phyloP scores from a whole-genome alignment of 108 stramenopile genomes.

The Skeletonema marinoi region DNA sequence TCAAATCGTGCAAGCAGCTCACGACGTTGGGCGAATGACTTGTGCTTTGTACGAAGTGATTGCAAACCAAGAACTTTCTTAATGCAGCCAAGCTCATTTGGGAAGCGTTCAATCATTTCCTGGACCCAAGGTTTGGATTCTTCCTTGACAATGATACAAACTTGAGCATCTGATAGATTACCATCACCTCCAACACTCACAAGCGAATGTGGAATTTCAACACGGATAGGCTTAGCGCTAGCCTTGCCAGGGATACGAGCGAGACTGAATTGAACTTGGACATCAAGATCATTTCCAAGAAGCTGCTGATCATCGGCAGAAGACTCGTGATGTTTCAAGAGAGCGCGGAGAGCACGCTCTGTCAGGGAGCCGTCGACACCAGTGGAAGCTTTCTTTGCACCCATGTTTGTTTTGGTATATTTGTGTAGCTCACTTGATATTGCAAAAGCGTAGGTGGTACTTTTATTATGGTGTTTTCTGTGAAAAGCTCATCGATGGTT shows the following conservation, averaged over 20 bases:
- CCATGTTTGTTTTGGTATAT: background rate
- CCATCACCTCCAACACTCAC: conserved; percentile 30
- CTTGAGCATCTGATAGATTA: conserved; percentile 60
- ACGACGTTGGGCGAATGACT: conserved; percentile 75
- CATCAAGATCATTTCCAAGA: conserved; percentile 58
- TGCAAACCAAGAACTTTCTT: conserved; percentile 84
- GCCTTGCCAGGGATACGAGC: conserved; percentile 62
- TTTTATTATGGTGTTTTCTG: background rate
- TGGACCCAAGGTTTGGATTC: conserved; percentile 83
- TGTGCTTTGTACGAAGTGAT: conserved; percentile 86
- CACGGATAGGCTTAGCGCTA: conserved; percentile 65
- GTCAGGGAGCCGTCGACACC: conserved; percentile 28
- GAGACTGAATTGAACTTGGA: conserved; percentile 81
- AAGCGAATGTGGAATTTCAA: conserved; percentile 78
- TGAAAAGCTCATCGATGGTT: background rate
- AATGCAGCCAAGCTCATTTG: conserved; percentile 75
- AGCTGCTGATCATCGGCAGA: conserved; percentile 42
- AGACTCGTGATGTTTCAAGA: conserved; percentile 77
- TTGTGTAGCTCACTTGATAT: background rate
- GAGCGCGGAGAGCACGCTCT: conserved; percentile 62
- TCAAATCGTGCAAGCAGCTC: conserved; percentile 74
- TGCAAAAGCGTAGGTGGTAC: background rate
- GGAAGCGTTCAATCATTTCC: conserved; percentile 73
- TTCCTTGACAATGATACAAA: conserved; percentile 96
- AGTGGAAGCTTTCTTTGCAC: background rate